Evolutionary conservation across 1,139 yeast genomes (phyloP).

Genomic region (Sugiyamaella novakii): DNA sequence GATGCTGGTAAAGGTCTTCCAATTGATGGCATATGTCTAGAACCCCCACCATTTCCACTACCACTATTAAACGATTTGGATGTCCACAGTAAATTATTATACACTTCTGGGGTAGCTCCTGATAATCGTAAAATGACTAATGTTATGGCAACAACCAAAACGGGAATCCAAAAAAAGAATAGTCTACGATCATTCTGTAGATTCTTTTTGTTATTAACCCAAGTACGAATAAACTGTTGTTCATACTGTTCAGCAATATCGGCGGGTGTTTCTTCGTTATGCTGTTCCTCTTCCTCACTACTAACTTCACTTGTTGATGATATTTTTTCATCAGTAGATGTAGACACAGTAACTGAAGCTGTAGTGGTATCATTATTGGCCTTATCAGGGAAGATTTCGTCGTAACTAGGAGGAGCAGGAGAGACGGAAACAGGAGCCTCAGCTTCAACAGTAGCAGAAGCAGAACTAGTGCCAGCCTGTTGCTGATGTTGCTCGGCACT

Average conservation of each 20-base stretch:
- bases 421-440: background rate
- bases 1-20: conserved; percentile 12
- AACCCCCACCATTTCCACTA: background rate
- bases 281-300: background rate
- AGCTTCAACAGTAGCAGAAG: background rate
- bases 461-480: conserved; percentile 1
- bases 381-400: conserved; percentile 72
- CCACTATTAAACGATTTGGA: conserved; percentile 1
- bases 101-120: conserved; percentile 24
- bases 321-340: conserved; percentile 5
- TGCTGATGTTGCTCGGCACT: conserved; percentile 9
- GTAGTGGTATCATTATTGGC: conserved; percentile 39
- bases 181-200: conserved; percentile 83
- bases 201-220: conserved; percentile 49
- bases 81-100: conserved; percentile 16
- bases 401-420: conserved; percentile 62
- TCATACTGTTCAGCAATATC: conserved; percentile 25
- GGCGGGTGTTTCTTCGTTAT: background rate
- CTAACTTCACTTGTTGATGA: background rate
- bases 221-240: conserved; percentile 35
- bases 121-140: conserved; percentile 24
- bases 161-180: conserved; percentile 73
- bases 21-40: conserved; percentile 5
- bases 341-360: background rate
- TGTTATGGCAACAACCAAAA: conserved; percentile 33